Percentiles rank a stretch among this genome's conserved stretches.
Evolutionary conservation across 202 grass and related monocot genomes (phyloP).

Genomic region (Panicum virgatum): DNA sequence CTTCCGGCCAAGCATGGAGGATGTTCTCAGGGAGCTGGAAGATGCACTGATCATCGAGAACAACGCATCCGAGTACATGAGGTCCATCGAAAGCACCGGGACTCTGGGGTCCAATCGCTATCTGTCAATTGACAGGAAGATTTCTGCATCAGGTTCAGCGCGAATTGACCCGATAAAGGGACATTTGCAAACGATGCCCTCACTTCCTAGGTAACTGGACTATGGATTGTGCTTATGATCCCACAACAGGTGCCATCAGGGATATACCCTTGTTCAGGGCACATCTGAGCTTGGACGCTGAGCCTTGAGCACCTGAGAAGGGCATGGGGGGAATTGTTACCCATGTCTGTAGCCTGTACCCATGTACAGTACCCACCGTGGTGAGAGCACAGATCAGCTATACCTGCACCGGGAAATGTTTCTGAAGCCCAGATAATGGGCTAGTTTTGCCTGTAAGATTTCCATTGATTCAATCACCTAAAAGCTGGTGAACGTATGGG

Average conservation of each 20-base stretch:
- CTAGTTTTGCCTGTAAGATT: slow-evolving; percentile 36
- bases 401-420: slow-evolving; percentile 7
- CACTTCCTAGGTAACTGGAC: slow-evolving; percentile 43
- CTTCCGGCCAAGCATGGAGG: slow-evolving; percentile 67
- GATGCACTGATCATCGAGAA: slow-evolving; percentile 77
- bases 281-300: neutral
- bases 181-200: slow-evolving; percentile 36
- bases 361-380: slow-evolving; percentile 8
- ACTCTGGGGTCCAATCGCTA: slow-evolving; percentile 69
- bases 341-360: slow-evolving; percentile 7
- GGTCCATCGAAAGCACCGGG: slow-evolving; percentile 64
- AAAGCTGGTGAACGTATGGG: slow-evolving; percentile 5
- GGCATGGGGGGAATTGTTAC: slow-evolving; percentile 2
- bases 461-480: slow-evolving; percentile 24
- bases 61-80: slow-evolving; percentile 76
- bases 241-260: neutral
- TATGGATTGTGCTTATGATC: slow-evolving; percentile 1
- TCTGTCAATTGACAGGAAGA: slow-evolving; percentile 55
- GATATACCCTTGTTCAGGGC: slow-evolving; percentile 22
- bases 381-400: neutral
- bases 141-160: slow-evolving; percentile 42
- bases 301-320: slow-evolving; percentile 20
- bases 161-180: slow-evolving; percentile 30
- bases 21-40: slow-evolving; percentile 63
- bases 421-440: slow-evolving; percentile 8